Evolutionary conservation across 106 monocot species (phyloP), one percentile per base, ranked within the genome.

Genomic region (Dioscorea zingiberensis): DNA sequence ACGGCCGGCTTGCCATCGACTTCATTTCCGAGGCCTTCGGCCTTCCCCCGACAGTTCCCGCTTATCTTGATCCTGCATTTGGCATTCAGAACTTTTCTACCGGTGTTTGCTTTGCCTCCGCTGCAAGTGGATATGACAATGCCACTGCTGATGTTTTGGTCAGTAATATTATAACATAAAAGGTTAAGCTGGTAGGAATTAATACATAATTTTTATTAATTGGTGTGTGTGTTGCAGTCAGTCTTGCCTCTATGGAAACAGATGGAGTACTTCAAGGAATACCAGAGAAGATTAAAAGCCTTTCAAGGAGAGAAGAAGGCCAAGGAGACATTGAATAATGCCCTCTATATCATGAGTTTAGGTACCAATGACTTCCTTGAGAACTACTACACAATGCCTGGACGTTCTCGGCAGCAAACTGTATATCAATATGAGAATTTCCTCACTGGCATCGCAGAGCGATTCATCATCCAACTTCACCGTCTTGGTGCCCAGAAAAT

Each of bases 291-390:
- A 38, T 47, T 88, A 13, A 59, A 45, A n/a, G 8, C 15, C 25
- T 78, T 54, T 51, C 75, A 63, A 26, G 87, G 87, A 2, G 58
- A 69, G 51, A 57, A 38, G 4, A 62, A 49, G 59, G 87, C 85
- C 0, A 22, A 15, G n/a, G 29, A 68, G 30, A 80, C 72, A 9
- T 14, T 90, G 21, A 29, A 13, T 1, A 73, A 90, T 44, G 86
- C 90, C 11, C 64, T 91, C 15, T 94, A 90, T 71, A 55, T 94
- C 13, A 38, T 85, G 24, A 90, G 90, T 82, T 62, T 91, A 4
- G 94, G 94, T 17, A 87, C 90, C 55, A 94, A 94, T 55, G 94
- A 94, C 63, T 94, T 90, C 68, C 68, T 94, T 11, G 87, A 84
- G 70, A 94, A 94, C 69, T 94, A 94, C 85, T 94, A 76, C 82